Base-by-base conservation (phyloP, 31 red algal species). In the Pterothamnion heteromorphum region DNA sequence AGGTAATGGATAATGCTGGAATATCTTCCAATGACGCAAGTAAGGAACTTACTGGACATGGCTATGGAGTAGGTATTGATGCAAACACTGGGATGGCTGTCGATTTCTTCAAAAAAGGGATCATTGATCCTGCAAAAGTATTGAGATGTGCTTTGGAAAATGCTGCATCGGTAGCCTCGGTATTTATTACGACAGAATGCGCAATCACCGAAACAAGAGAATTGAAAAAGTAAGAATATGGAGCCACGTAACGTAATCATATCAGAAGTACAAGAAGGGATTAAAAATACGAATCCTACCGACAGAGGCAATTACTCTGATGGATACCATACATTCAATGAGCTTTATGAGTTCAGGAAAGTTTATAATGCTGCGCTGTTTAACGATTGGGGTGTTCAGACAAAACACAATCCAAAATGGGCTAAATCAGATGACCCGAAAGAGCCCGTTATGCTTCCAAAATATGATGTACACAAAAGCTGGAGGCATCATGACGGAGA, bases 101-200 rank as follows among this genome's bases (percentile, higher is more conserved):
- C 30, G 96, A 99, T 86, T 74, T 99, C 30, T 88, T 97, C 24
- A 89, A 92, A 36, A 80, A 80, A 27, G 98, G 98, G 28, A 99
- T 99, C 86, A 96, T 99, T 86, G 98, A 99, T 74, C 98, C 98
- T n/a, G 95, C 98, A 36, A 99, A 99, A 89, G 98, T 99, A 32
- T 84, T 91, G 84, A 80, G 98, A 87, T 95, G 96, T 30, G 98
- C 96, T n/a, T 84, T 99, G 1, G 94, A 99, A 94, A 76, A 96
- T 44, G 98, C 98, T 30, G 96, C 96, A 20, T 95, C 93, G 33
- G 95, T 99, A n/a, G 96, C 96, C 18, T 91, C 94, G 36, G 85
- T 99, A 31, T 95, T 99, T 92, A 78, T 91, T 72, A 99, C 98
- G 78, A 99, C 98, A 3, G 98, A 99, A 91, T 97, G 96, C 38